Conservation (phyloP, 345 rosid species). For the Pistacia vera region DNA sequence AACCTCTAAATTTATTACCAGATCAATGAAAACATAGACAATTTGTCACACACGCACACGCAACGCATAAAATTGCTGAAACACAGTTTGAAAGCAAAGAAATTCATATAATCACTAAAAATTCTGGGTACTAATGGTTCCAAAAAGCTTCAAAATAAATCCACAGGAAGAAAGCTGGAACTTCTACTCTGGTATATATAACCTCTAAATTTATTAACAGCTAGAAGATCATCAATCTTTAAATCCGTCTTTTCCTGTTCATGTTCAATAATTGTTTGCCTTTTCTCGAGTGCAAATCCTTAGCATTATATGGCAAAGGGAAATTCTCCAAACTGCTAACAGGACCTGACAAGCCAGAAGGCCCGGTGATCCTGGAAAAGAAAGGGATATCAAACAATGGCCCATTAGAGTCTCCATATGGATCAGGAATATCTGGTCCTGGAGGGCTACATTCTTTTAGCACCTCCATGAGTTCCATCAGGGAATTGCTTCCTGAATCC, state of each 20-base stretch:
- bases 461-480: neutral
- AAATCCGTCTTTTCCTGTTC: neutral
- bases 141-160: neutral
- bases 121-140: neutral
- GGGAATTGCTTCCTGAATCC: neutral
- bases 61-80: neutral
- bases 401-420: neutral
- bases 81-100: neutral
- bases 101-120: neutral
- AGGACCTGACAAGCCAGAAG: neutral
- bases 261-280: neutral
- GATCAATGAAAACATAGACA: neutral
- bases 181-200: neutral
- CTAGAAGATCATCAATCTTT: neutral
- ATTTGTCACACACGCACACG: neutral
- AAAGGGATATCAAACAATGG: slow-evolving; percentile 5
- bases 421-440: neutral
- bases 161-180: neutral
- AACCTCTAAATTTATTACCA: no score
- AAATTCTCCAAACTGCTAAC: neutral
- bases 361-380: neutral
- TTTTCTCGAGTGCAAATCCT: slow-evolving; percentile 1
- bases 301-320: neutral
- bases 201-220: neutral
- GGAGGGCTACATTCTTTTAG: slow-evolving; percentile 13